Evolutionary conservation across 352 stramenopile species (phyloP).

Genomic region (Phytophthora podocarpi): DNA sequence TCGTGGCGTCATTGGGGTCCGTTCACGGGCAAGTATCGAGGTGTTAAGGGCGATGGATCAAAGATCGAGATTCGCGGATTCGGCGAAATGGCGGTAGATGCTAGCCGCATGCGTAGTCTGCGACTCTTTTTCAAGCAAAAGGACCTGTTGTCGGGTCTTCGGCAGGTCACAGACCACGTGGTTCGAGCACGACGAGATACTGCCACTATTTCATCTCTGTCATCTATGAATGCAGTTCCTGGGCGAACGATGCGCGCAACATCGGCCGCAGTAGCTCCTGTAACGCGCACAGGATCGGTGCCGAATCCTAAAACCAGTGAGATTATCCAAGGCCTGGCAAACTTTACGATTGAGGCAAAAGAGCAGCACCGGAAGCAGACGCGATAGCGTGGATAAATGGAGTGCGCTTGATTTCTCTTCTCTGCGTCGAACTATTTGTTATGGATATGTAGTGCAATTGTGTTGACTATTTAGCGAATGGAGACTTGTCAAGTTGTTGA

Average conservation of each 20-base stretch:
- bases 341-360: constrained; percentile 49
- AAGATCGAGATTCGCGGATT: constrained; percentile 73
- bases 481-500: constrained; percentile 13
- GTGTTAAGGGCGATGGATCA: constrained; percentile 61
- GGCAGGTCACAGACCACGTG: constrained; percentile 31
- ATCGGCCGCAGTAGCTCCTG: constrained; percentile 23
- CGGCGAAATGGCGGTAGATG: constrained; percentile 69
- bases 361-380: constrained; percentile 34
- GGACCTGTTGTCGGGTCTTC: constrained; percentile 59
- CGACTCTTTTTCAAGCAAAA: constrained; percentile 73
- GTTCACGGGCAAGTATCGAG: constrained; percentile 71
- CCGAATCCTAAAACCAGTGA: constrained; percentile 42
- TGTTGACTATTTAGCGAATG: constrained; percentile 38
- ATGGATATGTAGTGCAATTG: constrained; percentile 19
- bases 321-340: constrained; percentile 51
- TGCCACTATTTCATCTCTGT: constrained; percentile 6
- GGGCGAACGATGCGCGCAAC: constrained; percentile 13
- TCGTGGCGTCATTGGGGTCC: constrained; percentile 81
- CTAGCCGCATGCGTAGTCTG: constrained; percentile 51
- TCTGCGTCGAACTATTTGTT: constrained; percentile 12
- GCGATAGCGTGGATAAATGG: constrained; percentile 15
- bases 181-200: constrained; percentile 27
- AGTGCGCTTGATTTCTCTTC: background rate
- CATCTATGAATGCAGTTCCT: constrained; percentile 9
- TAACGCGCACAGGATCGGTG: constrained; percentile 22